Evolutionary conservation across 805 yeast species (phyloP), one percentile per base, ranked within the genome.

Genomic region (Candida khao-thaluensis): DNA sequence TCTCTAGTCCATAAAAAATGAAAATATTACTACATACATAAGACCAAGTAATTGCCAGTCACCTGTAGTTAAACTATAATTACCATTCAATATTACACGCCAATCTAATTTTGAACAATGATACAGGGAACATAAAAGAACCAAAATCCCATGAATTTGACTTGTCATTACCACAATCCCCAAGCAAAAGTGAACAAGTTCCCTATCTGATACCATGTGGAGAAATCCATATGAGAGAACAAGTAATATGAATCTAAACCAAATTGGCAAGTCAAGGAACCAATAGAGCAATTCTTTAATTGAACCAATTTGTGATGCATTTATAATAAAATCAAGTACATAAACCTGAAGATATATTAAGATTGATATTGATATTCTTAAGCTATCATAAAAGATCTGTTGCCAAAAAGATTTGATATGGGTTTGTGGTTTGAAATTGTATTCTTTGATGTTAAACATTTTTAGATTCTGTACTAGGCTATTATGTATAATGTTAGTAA

Each of bases 1-100:
- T 32, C 4, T 22, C 7, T 14, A 16, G 25, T 6, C 6, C 14
- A 21, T 14, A 30, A 5, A 7, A 10, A 8, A 22, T 10, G 24
- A 22, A 22, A 22, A 22, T 22, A 22, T 10, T 10, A 16, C 17
- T 7, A 20, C 5, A 12, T 30, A 30, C 4, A 18, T 18, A 10
- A 30, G n/a, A 6, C 34, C 34, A 18, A 30, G 34, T 18, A 30
- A 10, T 10, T n/a, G 9, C 34, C 34, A 30, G 7, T 30, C 34
- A 18, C 18, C 10, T 8, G 6, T 14, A 4, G 24, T 5, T 8
- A 30, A 5, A 18, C 14, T 17, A 14, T 18, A n/a, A 11, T 17
- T 30, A n/a, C 34, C 34, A 5, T 17, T 17, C 11, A 30, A 6
- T 12, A 30, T 12, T 5, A 5, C 12, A 15, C 5, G 4, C 34